These are phyloP conservation scores for Aspergillus cejpii DNA, from an alignment of 2,329 filamentous ascomycete genomes.

Conservation along the genomic window DNA sequence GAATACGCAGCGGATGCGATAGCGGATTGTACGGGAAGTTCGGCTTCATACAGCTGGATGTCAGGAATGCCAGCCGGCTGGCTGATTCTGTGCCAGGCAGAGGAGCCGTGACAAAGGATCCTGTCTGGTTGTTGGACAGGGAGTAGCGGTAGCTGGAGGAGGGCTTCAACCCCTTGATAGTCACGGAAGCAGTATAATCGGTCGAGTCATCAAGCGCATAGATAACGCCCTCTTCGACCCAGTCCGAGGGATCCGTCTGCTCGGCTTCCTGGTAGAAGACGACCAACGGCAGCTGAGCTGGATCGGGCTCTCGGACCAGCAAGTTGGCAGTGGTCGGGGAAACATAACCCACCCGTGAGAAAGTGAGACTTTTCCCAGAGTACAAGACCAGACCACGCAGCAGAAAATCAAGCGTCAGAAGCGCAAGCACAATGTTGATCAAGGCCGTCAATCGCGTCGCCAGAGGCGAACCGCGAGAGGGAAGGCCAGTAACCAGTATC, in stretches of 20 bases:
- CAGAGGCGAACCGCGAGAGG: slow-evolving; percentile 61
- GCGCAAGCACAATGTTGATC: slow-evolving; percentile 64
- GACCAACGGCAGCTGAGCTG: slow-evolving; percentile 65
- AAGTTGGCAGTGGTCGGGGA: slow-evolving; percentile 73
- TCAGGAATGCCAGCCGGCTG: slow-evolving; percentile 79
- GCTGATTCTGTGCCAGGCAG: slow-evolving; percentile 56
- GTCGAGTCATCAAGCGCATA: slow-evolving; percentile 64
- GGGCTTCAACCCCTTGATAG: slow-evolving; percentile 59
- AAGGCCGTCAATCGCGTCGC: slow-evolving; percentile 62
- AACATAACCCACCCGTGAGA: slow-evolving; percentile 81
- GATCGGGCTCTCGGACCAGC: slow-evolving; percentile 76
- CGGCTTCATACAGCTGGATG: slow-evolving; percentile 86
- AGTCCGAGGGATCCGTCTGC: slow-evolving; percentile 37
- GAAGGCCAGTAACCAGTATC: slow-evolving; percentile 68
- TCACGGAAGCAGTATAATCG: slow-evolving; percentile 71
- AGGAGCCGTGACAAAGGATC: slow-evolving; percentile 73
- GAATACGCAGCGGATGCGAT: slow-evolving; percentile 75
- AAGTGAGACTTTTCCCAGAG: slow-evolving; percentile 67
- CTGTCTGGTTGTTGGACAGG: slow-evolving; percentile 79
- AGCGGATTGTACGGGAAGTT: slow-evolving; percentile 82
- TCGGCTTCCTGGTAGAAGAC: slow-evolving; percentile 52
- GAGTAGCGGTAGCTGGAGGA: slow-evolving; percentile 75
- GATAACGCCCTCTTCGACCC: slow-evolving; percentile 61
- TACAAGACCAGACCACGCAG: slow-evolving; percentile 66
- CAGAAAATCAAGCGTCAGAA: slow-evolving; percentile 68